phyloP scores from a whole-genome alignment of 106 monocot species.

The Apostasia shenzhenica region DNA sequence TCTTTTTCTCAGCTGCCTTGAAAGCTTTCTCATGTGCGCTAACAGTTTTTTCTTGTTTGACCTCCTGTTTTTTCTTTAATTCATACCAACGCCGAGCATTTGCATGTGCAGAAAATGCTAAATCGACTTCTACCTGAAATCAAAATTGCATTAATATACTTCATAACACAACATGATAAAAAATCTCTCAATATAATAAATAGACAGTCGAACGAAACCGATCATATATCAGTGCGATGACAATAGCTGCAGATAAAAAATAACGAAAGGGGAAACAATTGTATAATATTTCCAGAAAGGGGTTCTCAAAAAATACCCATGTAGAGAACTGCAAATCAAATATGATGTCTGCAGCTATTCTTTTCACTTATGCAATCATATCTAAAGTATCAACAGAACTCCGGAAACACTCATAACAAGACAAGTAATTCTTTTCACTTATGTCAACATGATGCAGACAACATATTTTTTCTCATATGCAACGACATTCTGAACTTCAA shows the following conservation, averaged over 20 bases:
- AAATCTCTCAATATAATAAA: background rate
- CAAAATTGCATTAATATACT: background rate
- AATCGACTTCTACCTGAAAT: slow-evolving; percentile 89
- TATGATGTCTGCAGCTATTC: too few species aligned
- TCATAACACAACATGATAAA: background rate
- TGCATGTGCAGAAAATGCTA: slow-evolving; percentile 95
- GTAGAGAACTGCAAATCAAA: too few species aligned
- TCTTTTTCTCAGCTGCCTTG: slow-evolving; percentile 98
- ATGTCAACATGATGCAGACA: background rate
- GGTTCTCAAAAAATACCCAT: too few species aligned
- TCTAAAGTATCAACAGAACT: too few species aligned
- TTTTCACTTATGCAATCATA: too few species aligned
- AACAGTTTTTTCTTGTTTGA: slow-evolving; percentile 89
- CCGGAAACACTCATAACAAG: background rate
- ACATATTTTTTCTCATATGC: background rate
- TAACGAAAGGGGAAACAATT: background rate
- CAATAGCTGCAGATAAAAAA: slow-evolving; percentile 1
- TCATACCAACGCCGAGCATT: slow-evolving; percentile 97
- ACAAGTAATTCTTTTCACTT: background rate
- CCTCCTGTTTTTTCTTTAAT: slow-evolving; percentile 92
- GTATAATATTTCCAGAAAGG: background rate
- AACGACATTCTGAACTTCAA: background rate
- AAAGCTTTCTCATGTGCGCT: slow-evolving; percentile 98
- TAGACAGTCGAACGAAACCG: background rate
- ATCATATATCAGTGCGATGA: too few species aligned